phyloP scores from a whole-genome alignment of 2,329 filamentous ascomycete species.

The Apiospora phragmitis region DNA sequence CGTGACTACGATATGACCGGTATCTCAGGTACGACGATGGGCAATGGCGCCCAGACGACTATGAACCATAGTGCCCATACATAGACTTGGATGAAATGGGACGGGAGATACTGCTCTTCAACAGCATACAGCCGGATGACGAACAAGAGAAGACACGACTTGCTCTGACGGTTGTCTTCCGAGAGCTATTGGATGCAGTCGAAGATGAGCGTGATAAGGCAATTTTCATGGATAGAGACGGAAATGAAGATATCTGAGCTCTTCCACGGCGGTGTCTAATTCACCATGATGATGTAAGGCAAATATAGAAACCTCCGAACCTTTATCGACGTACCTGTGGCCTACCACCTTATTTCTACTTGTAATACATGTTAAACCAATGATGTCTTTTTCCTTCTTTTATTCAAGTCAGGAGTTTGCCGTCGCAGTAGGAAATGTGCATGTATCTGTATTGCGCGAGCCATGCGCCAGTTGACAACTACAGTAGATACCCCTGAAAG shows the following conservation, averaged over 20 bases:
- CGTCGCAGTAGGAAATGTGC: no score
- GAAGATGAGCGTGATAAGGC: background rate
- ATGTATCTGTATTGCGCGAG: no score
- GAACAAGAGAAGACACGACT: background rate
- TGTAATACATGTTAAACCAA: background rate
- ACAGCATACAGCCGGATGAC: background rate
- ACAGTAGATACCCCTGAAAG: no score
- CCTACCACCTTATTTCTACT: background rate
- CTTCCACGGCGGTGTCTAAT: no score
- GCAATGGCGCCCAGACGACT: background rate
- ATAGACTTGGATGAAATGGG: background rate
- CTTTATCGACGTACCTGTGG: no score
- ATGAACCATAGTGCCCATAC: background rate
- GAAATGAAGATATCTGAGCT: background rate
- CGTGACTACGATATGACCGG: background rate
- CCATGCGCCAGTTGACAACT: no score
- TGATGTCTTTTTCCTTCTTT: no score
- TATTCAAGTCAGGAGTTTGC: no score
- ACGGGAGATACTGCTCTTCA: background rate
- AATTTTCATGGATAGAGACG: background rate
- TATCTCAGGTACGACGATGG: background rate
- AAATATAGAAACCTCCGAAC: no score
- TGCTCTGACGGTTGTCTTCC: background rate
- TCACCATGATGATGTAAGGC: no score
- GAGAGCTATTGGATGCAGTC: background rate